Conservation (phyloP, 129 eudicot genomes). For the Dittrichia graveolens region DNA sequence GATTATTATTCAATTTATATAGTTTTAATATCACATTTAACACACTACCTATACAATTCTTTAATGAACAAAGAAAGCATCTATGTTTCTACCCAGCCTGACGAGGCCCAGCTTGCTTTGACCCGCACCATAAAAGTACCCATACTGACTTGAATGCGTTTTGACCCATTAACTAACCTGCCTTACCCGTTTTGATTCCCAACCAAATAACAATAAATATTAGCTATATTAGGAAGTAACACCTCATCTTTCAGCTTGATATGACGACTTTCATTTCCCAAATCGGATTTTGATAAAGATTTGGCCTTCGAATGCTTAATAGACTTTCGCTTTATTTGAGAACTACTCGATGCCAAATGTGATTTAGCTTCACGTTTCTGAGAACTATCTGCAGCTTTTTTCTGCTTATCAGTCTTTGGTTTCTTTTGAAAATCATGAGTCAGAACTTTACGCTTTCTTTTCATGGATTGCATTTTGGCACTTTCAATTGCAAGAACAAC, state of each 20-base stretch:
- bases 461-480: constrained; percentile 36
- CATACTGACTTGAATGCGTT: too few relatives aligned
- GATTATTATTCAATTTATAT: constrained; percentile 7
- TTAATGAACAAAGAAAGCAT: constrained; percentile 3
- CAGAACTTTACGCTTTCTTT: constrained; percentile 52
- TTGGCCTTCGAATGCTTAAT: constrained; percentile 35
- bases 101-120: too few relatives aligned
- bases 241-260: constrained; percentile 54
- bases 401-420: constrained; percentile 50
- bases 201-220: not conserved
- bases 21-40: not conserved
- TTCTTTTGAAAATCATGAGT: constrained; percentile 43
- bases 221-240: constrained; percentile 17
- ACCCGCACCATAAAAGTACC: too few relatives aligned
- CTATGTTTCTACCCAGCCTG: not conserved
- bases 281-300: constrained; percentile 38
- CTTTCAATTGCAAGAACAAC: constrained; percentile 45
- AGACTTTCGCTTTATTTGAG: constrained; percentile 45
- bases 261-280: constrained; percentile 30
- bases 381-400: constrained; percentile 30
- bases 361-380: too few relatives aligned
- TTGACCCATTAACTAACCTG: not conserved
- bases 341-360: constrained; percentile 35
- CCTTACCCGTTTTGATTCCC: not conserved
- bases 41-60: not conserved